Conservation (phyloP, 306 rosid genomes). For the Cicer pinnatifidum region DNA sequence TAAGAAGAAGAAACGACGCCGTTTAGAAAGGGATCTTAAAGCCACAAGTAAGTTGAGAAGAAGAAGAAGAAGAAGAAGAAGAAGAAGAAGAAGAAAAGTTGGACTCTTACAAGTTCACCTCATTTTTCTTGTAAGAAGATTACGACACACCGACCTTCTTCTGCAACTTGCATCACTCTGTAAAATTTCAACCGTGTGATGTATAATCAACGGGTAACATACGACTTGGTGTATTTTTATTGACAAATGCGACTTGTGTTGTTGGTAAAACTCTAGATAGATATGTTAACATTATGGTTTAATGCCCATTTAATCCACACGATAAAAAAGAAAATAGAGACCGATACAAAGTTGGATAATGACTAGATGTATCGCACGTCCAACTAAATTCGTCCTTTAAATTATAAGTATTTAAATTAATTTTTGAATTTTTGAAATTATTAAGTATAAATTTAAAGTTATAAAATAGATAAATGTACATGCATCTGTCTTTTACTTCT, state of each 20-base stretch:
- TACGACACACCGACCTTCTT: slow-evolving; percentile 21
- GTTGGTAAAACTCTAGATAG: background rate
- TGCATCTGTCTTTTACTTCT: no score
- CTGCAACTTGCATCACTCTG: slow-evolving; percentile 15
- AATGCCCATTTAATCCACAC: no score
- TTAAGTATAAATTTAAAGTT: no score
- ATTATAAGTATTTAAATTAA: no score
- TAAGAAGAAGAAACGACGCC: slow-evolving; percentile 20
- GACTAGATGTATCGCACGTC: no score
- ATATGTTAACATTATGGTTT: background rate
- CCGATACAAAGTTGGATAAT: no score
- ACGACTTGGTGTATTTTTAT: background rate
- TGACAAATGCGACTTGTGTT: background rate
- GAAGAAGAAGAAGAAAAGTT: background rate
- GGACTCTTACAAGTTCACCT: background rate
- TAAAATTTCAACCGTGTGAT: slow-evolving; percentile 37
- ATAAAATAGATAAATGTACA: no score
- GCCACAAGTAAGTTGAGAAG: background rate
- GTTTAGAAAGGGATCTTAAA: background rate
- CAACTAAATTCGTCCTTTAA: no score
- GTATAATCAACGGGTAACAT: slow-evolving; percentile 12
- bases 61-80: background rate
- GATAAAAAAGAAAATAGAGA: no score
- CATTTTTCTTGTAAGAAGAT: background rate
- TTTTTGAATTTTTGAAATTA: no score